Evolutionary conservation across 495 filamentous ascomycete species (phyloP), one percentile per base, ranked within the genome.

Genomic region (Talaromyces adpressus): DNA sequence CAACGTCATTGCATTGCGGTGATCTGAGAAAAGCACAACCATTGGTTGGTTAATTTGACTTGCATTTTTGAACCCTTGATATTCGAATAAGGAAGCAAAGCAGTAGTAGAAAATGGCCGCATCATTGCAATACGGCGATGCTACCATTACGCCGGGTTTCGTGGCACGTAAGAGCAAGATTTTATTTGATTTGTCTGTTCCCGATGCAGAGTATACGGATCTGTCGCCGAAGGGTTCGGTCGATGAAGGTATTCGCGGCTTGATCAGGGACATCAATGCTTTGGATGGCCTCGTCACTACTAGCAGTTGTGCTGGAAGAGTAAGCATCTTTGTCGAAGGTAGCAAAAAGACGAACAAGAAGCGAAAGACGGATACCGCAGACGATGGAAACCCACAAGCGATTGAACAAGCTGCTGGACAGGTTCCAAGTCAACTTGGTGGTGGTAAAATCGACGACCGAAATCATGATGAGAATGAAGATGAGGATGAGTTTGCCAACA

Each of bases 291-390:
- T 91, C 29, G 92, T 93, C 27, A 97, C 91, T 6, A 97, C 92
- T 12, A 96, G 93, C 72, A 96, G 90, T 71, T 97, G 93, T 69
- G 86, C 92, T 11, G 93, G 93, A 39, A 79, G 92, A 30, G 83
- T 92, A 32, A 91, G 87, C 66, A 89, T 97, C 16, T 97, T 93
- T 73, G 75, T 92, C 1, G 93, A 97, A 76, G 92, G 92, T 6
- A 72, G 75, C 29, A 89, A 85, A 72, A 79, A 75, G 59, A 61
- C 22, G 32, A 52, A 49, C n/a, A 57, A 18, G 22, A 30, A 45
- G 5, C 16, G 30, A 20, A 62, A 49, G 52, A 57, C 34, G n/a
- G 12, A 18, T 45, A 45, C 22, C 12, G 22, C 18, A 61, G 22
- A 45, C 65, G 54, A 57, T 61, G 23, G 57, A 69, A 59, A 67